phyloP scores from a whole-genome alignment of 257 asterid species.

The Lithospermum erythrorhizon region DNA sequence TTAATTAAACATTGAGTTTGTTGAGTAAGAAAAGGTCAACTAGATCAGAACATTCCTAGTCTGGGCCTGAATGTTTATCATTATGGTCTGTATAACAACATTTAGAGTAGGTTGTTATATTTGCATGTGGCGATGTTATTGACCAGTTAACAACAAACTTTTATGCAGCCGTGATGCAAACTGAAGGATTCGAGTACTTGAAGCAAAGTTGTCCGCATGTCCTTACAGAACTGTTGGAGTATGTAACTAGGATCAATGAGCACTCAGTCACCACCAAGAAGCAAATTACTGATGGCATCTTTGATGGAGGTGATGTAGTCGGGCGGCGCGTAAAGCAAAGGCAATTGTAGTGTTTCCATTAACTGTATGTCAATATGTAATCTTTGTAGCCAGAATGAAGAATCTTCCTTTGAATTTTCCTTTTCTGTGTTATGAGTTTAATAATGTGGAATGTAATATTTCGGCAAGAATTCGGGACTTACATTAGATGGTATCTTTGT shows the following conservation, averaged over 20 bases:
- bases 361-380: not conserved
- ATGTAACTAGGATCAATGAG: constrained; percentile 68
- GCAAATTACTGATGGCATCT: constrained; percentile 45
- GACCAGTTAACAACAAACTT: not conserved
- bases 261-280: constrained; percentile 42
- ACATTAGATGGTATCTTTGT: not conserved
- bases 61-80: too few species aligned
- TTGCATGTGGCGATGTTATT: not conserved
- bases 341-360: constrained; percentile 15
- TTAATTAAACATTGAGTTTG: too few species aligned
- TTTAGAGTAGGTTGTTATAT: too few species aligned
- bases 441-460: not conserved
- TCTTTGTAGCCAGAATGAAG: not conserved
- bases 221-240: constrained; percentile 71
- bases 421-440: not conserved
- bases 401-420: not conserved
- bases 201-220: constrained; percentile 84
- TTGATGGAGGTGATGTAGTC: constrained; percentile 57
- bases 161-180: constrained; percentile 91
- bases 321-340: constrained; percentile 92
- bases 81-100: too few species aligned
- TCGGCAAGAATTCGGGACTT: not conserved
- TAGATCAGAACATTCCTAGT: too few species aligned
- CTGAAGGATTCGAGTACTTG: constrained; percentile 80
- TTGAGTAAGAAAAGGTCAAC: too few species aligned